Conservation (phyloP, 805 yeast genomes). For the Yarrowia osloensis region DNA sequence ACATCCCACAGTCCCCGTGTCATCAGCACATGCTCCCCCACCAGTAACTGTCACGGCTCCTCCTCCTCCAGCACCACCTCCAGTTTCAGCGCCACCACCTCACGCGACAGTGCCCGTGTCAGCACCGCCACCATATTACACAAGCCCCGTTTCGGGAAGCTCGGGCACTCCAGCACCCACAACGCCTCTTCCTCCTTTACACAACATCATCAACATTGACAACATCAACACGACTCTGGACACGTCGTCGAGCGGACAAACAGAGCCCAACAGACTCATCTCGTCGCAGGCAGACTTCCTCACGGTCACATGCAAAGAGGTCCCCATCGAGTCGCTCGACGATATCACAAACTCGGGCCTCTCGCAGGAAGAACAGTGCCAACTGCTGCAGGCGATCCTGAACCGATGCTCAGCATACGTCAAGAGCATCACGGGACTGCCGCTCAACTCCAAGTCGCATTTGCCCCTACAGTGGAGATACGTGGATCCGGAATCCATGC, state of each 20-base stretch:
- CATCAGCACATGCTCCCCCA: background rate
- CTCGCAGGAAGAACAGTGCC: slow-evolving; percentile 18
- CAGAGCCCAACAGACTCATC: background rate
- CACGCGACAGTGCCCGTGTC: background rate
- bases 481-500: background rate
- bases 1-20: background rate
- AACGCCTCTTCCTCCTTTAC: background rate
- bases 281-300: slow-evolving; percentile 10
- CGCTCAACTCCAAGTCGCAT: slow-evolving; percentile 4
- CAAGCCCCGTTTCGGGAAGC: background rate
- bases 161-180: background rate
- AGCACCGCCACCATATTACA: background rate
- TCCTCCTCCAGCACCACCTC: too few relatives aligned
- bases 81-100: too few relatives aligned
- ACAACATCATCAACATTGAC: slow-evolving; percentile 3
- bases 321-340: slow-evolving; percentile 7
- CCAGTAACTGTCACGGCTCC: too few relatives aligned
- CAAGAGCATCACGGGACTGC: slow-evolving; percentile 14
- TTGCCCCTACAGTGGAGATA: slow-evolving; percentile 20
- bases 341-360: slow-evolving; percentile 13
- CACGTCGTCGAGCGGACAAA: background rate
- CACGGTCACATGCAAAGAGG: slow-evolving; percentile 20
- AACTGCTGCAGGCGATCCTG: slow-evolving; percentile 4
- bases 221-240: background rate
- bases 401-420: slow-evolving; percentile 8